Evolutionary conservation across 2,329 filamentous ascomycete genomes (phyloP).

Genomic region (Emericellopsis atlantica): DNA sequence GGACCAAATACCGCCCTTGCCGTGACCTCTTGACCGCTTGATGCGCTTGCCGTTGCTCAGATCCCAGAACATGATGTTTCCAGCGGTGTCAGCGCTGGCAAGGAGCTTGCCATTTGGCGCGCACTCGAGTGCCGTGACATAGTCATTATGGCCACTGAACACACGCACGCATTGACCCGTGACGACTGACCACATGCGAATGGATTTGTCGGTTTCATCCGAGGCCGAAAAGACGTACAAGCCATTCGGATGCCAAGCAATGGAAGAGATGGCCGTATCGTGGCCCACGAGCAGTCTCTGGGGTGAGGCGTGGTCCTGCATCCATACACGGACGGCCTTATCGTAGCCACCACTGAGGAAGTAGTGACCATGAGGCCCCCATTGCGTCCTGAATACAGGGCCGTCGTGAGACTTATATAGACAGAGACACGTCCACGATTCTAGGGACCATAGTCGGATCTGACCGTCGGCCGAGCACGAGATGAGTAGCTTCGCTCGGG

Average conservation of each 20-base stretch:
- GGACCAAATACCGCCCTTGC: slow-evolving; percentile 86
- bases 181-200: slow-evolving; percentile 93
- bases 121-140: slow-evolving; percentile 74
- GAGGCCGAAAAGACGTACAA: slow-evolving; percentile 89
- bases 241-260: slow-evolving; percentile 93
- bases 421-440: slow-evolving; percentile 84
- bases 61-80: slow-evolving; percentile 92
- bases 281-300: slow-evolving; percentile 84
- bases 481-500: slow-evolving; percentile 61
- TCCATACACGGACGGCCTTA: slow-evolving; percentile 82
- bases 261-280: slow-evolving; percentile 79
- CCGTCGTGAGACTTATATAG: slow-evolving; percentile 89
- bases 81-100: slow-evolving; percentile 80
- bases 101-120: slow-evolving; percentile 79
- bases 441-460: slow-evolving; percentile 83
- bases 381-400: slow-evolving; percentile 77
- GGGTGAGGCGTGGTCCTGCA: slow-evolving; percentile 82
- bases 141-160: slow-evolving; percentile 83
- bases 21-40: slow-evolving; percentile 90
- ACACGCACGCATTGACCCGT: slow-evolving; percentile 81
- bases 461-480: slow-evolving; percentile 82
- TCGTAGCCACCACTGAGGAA: slow-evolving; percentile 83
- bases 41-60: slow-evolving; percentile 73
- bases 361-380: slow-evolving; percentile 92
- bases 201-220: slow-evolving; percentile 72